A percentile compares a stretch with the other conserved stretches of the same genome.
Conservation (phyloP, 31 red algal species). For the Odonthalia washingtoniensis region DNA sequence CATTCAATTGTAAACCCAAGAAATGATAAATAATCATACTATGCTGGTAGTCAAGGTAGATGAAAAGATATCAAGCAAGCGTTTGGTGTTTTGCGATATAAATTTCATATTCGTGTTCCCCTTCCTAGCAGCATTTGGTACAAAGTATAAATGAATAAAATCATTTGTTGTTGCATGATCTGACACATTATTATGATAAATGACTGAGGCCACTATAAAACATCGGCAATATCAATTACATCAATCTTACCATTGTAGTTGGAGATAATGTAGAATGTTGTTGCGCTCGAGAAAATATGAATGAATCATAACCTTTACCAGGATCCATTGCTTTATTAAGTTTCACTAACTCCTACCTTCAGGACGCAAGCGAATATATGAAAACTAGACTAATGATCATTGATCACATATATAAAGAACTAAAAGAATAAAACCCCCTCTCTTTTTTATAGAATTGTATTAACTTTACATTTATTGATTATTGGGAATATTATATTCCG, state of each 20-base stretch:
- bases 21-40: background rate
- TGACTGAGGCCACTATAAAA: background rate
- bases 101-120: slow-evolving; percentile 2
- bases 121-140: background rate
- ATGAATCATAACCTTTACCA: no score
- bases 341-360: background rate
- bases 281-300: background rate
- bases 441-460: no score
- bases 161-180: background rate
- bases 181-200: slow-evolving; percentile 17
- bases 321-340: no score
- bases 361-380: background rate
- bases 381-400: background rate
- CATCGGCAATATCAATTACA: background rate
- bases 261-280: background rate
- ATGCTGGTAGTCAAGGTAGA: background rate
- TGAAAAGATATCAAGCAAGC: slow-evolving; percentile 2
- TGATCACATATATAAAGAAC: no score
- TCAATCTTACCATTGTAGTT: background rate
- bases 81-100: background rate
- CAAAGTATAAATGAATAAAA: background rate
- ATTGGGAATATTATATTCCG: no score
- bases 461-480: no score
- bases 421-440: no score
- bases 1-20: background rate